phyloP scores from a whole-genome alignment of 2,329 filamentous ascomycete species.

The Neofusicoccum kwambonambiense region DNA sequence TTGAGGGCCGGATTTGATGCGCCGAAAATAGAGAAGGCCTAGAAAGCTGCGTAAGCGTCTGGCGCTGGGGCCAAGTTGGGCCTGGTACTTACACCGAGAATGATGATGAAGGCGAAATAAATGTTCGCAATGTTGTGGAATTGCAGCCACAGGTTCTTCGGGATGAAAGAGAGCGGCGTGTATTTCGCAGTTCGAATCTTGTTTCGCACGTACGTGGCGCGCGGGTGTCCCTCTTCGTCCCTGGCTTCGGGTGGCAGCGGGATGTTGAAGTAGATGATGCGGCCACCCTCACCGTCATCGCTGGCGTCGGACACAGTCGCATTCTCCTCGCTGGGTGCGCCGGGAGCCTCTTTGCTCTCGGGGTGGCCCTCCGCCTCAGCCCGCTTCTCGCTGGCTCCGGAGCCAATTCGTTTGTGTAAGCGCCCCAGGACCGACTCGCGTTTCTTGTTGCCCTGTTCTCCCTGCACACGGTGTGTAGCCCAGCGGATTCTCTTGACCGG shows the following conservation, averaged over 20 bases:
- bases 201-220: conserved; percentile 74
- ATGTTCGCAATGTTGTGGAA: conserved; percentile 99
- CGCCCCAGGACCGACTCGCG: conserved; percentile 79
- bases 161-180: conserved; percentile 89
- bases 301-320: conserved; percentile 35
- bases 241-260: conserved; percentile 71
- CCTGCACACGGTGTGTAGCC: conserved; percentile 86
- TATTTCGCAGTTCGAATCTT: conserved; percentile 99
- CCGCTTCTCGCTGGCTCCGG: conserved; percentile 62
- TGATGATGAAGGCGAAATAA: conserved; percentile 96
- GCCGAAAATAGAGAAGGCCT: conserved; percentile 97
- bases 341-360: conserved; percentile 31
- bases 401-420: conserved; percentile 57
- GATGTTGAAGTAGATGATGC: conserved; percentile 81
- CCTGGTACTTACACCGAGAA: conserved; percentile 73
- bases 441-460: conserved; percentile 74
- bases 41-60: conserved; percentile 23
- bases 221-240: conserved; percentile 77
- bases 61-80: conserved; percentile 13
- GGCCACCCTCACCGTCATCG: conserved; percentile 28
- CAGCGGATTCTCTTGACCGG: conserved; percentile 82
- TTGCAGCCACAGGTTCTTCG: conserved; percentile 96
- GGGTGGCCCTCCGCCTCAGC: conserved; percentile 30
- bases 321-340: conserved; percentile 26
- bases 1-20: conserved; percentile 86